phyloP scores from a whole-genome alignment of 352 stramenopile species.

The Globisporangium recalcitrans region DNA sequence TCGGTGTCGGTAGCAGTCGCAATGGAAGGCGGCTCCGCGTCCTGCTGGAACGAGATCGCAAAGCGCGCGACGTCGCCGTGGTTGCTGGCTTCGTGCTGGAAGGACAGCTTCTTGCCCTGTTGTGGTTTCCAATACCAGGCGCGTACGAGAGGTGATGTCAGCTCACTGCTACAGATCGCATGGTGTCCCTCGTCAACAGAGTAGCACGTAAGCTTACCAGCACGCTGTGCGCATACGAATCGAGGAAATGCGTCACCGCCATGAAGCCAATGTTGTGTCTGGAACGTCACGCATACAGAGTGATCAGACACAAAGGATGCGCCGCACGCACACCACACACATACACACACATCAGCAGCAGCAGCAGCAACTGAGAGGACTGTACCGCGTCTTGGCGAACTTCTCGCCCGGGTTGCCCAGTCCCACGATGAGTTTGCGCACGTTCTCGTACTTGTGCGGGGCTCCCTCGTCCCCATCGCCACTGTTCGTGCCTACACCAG shows the following conservation, averaged over 20 bases:
- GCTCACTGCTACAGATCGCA: not conserved
- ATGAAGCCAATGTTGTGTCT: constrained; percentile 81
- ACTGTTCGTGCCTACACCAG: no score
- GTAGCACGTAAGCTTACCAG: constrained; percentile 29
- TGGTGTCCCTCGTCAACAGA: not conserved
- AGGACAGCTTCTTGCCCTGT: constrained; percentile 38
- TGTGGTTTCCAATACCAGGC: not conserved
- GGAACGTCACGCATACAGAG: not conserved
- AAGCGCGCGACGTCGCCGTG: constrained; percentile 69
- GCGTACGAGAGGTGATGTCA: not conserved
- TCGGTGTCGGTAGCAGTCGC: not conserved
- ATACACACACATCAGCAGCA: not conserved
- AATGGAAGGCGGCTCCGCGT: constrained; percentile 22
- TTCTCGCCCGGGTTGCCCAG: constrained; percentile 83
- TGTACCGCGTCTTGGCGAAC: constrained; percentile 67
- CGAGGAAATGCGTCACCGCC: constrained; percentile 59
- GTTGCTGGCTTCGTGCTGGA: constrained; percentile 51
- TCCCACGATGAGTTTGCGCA: constrained; percentile 81
- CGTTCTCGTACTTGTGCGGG: constrained; percentile 48
- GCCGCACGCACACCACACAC: not conserved
- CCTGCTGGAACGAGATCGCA: constrained; percentile 56
- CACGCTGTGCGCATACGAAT: constrained; percentile 54
- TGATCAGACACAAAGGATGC: not conserved
- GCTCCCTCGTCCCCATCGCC: not conserved
- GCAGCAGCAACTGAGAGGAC: no score